Conservation (phyloP, 352 stramenopile genomes). For the Pythium phragmitis region DNA sequence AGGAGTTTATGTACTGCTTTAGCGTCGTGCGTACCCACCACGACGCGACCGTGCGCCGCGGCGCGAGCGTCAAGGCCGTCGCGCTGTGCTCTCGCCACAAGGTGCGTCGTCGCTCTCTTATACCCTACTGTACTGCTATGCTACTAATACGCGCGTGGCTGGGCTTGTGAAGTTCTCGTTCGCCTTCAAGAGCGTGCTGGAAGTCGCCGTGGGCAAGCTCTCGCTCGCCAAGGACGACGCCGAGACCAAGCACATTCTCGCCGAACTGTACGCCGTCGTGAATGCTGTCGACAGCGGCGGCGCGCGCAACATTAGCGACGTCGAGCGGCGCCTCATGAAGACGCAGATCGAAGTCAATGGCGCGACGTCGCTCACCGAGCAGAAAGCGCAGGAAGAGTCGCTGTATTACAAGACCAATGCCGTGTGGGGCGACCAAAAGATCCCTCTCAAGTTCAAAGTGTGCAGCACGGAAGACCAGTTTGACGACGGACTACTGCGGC, state of each 20-base stretch:
- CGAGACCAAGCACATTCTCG: constrained; percentile 45
- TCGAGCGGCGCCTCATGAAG: constrained; percentile 77
- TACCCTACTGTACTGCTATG: not conserved
- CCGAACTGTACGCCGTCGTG: constrained; percentile 65
- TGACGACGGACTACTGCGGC: constrained; percentile 67
- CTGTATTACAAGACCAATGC: constrained; percentile 61
- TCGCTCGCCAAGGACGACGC: constrained; percentile 41
- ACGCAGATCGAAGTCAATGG: constrained; percentile 53
- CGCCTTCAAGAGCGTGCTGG: constrained; percentile 70
- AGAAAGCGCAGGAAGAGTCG: constrained; percentile 40
- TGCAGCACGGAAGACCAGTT: constrained; percentile 86
- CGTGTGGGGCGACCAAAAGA: constrained; percentile 56
- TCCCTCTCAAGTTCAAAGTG: constrained; percentile 76
- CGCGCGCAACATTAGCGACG: constrained; percentile 61
- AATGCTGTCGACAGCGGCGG: constrained; percentile 70
- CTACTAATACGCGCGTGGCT: not conserved
- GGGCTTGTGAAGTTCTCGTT: constrained; percentile 46
- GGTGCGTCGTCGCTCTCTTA: constrained; percentile 26
- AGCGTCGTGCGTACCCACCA: constrained; percentile 85
- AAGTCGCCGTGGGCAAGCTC: constrained; percentile 73
- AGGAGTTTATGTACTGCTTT: constrained; percentile 86
- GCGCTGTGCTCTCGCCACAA: constrained; percentile 82
- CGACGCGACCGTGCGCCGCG: constrained; percentile 65
- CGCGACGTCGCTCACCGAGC: constrained; percentile 36
- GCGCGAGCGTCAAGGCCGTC: constrained; percentile 80